Base-by-base conservation (phyloP, 441 rosid species). In the Gossypium trilobum region DNA sequence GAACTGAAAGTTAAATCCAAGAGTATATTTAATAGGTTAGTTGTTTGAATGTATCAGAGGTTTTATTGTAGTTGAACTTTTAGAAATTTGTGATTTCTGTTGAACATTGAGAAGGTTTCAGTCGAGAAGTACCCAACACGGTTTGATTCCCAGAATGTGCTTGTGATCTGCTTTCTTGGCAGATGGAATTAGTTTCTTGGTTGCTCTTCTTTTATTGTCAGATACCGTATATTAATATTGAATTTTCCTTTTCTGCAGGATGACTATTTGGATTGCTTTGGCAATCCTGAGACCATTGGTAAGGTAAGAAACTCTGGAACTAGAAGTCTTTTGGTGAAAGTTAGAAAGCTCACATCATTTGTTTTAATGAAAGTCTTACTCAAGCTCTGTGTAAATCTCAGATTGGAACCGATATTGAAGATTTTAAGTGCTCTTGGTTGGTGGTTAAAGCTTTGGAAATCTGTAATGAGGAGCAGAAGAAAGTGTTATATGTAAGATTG, bases 361-460 rank as follows among this genome's bases (percentile, higher is more conserved):
- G 1, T 60, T 44, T 56, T n/a, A 44, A 2, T 50, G n/a, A 70
- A 16, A 20, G 52, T 75, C 29, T 75, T 52, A 57, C 23, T 36
- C 52, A 14, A 50, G 59, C 42, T 20, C 20, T 5, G 52, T 56
- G 25, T 71, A 65, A 39, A 67, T 73, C 27, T 81, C 88, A 92
- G 97, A 87, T 88, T 68, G 96, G 97, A 74, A 89, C 97, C 3
- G 96, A 92, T 82, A 90, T 90, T 63, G 96, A 89, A 87, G 96
- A 92, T 83, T 90, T 89, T 55, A 92, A 90, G 85, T 90, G 97
- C 86, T 90, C 97, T 9, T 92, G 97, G 95, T 74, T 92, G 87
- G 93, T 88, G 27, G 96, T 90, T 23, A 92, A 85, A 79, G 96
- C 95, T 9, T 80, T 91, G 70, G 93, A 89, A 78, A 80, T 81